A percentile compares a stretch with the other conserved stretches of the same genome.
Conservation (phyloP, 1,284 basidiomycete species). For the Malassezia yamatoensis region DNA sequence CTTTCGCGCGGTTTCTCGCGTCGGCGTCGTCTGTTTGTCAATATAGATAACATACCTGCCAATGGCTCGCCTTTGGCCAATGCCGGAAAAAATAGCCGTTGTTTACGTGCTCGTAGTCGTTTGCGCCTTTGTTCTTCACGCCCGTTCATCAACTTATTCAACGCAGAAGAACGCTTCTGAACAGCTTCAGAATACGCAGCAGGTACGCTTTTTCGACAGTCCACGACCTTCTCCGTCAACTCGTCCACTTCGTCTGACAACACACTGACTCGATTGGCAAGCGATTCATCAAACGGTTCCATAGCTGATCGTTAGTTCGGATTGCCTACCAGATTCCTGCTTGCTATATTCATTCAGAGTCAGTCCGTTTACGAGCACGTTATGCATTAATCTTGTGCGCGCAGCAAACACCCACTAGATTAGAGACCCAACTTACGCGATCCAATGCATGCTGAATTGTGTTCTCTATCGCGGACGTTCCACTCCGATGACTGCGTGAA, state of each 20-base stretch:
- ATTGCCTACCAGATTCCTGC: constrained; percentile 7
- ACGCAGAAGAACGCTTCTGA: constrained; percentile 4
- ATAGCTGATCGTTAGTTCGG: constrained; percentile 3
- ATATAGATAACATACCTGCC: not conserved
- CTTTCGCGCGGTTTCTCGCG: constrained; percentile 3
- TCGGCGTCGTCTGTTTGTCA: constrained; percentile 7
- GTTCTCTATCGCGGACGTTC: constrained; percentile 4
- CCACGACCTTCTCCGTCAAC: constrained; percentile 14
- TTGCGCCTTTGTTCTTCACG: constrained; percentile 13
- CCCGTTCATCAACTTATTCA: constrained; percentile 3
- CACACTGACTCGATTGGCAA: constrained; percentile 1
- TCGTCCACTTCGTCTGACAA: constrained; percentile 14
- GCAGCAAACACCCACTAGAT: constrained; percentile 17
- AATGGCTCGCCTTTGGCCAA: constrained; percentile 8
- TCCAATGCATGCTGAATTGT: constrained; percentile 12
- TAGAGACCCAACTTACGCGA: constrained; percentile 5
- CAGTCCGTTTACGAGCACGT: constrained; percentile 13
- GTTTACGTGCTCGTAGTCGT: constrained; percentile 5
- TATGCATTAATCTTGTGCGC: constrained; percentile 12
- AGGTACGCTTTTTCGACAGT: constrained; percentile 8
- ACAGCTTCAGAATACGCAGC: constrained; percentile 8
- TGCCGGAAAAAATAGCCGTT: constrained; percentile 1
- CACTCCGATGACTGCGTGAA: constrained; percentile 2
- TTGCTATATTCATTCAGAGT: constrained; percentile 15
- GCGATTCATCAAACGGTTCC: constrained; percentile 16